Evolutionary conservation across 805 yeast species (phyloP).

Genomic region (Kuraishia hungarica): DNA sequence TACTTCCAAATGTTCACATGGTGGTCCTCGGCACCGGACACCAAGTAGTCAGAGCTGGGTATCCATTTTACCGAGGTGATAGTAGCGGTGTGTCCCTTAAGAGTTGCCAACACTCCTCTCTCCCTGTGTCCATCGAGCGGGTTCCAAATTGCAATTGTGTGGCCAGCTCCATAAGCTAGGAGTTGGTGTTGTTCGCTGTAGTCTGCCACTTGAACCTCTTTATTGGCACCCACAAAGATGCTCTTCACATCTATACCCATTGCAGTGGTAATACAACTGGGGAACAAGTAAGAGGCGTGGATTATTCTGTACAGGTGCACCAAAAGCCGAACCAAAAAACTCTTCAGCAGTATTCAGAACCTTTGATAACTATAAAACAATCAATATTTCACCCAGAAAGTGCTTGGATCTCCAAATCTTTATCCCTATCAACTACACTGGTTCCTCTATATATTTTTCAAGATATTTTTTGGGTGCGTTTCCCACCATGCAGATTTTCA

Average conservation of each 20-base stretch:
- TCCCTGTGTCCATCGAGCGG: constrained; percentile 31
- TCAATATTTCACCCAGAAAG: background rate
- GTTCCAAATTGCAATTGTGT: constrained; percentile 60
- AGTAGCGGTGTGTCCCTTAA: constrained; percentile 52
- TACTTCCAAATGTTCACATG: constrained; percentile 52
- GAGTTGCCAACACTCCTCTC: constrained; percentile 42
- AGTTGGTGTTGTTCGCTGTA: constrained; percentile 26
- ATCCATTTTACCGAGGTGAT: constrained; percentile 63
- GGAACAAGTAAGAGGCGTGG: background rate
- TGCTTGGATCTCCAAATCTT: too few species aligned
- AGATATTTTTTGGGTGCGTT: background rate
- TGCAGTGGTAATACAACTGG: background rate
- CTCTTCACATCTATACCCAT: constrained; percentile 25
- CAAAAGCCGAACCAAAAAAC: background rate
- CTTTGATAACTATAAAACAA: background rate
- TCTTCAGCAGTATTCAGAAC: background rate
- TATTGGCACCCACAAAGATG: constrained; percentile 65
- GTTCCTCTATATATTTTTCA: background rate
- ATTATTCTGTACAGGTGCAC: background rate
- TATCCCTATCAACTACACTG: background rate
- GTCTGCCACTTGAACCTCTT: constrained; percentile 53
- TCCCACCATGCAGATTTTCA: background rate
- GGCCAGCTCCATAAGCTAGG: constrained; percentile 69
- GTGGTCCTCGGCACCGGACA: constrained; percentile 66
- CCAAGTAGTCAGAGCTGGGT: constrained; percentile 32